Percentiles rank a stretch among this genome's conserved stretches.
Evolutionary conservation across 2,329 filamentous ascomycete species (phyloP).

Genomic region (Cercospora beticola): DNA sequence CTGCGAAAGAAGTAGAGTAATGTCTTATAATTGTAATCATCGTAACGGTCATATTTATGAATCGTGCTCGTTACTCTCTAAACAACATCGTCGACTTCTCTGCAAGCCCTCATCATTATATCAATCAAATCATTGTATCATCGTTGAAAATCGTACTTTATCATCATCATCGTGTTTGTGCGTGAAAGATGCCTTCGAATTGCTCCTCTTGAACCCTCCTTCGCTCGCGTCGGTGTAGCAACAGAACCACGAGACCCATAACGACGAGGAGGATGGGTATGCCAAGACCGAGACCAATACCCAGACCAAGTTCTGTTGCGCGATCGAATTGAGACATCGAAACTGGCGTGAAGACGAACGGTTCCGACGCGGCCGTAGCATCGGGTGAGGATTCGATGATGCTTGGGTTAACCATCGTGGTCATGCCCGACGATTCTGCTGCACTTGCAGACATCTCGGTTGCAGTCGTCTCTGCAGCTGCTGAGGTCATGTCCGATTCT

Average conservation of each 20-base stretch:
- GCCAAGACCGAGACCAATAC: conserved; percentile 14
- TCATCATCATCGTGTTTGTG: conserved; percentile 1
- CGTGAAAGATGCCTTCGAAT: conserved; percentile 5
- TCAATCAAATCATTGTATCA: conserved; percentile 6
- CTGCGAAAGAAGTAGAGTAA: not conserved
- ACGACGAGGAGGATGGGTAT: conserved; percentile 1
- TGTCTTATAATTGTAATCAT: not conserved
- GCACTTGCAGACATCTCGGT: not conserved
- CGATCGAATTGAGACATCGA: not conserved
- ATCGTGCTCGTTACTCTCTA: conserved; percentile 7
- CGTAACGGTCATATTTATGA: not conserved
- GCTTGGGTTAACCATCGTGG: not conserved
- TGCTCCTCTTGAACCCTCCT: conserved; percentile 7
- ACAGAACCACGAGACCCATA: conserved; percentile 2
- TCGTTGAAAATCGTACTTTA: conserved; percentile 4
- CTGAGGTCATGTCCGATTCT: not conserved
- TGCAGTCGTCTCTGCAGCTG: not conserved
- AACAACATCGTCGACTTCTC: not conserved
- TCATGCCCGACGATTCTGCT: conserved; percentile 7
- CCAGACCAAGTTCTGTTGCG: conserved; percentile 13
- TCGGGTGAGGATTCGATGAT: not conserved
- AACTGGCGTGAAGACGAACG: conserved; percentile 9
- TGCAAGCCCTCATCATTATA: conserved; percentile 1
- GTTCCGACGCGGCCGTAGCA: not conserved
- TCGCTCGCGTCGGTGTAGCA: not conserved